Evolutionary conservation across 495 filamentous ascomycete genomes (phyloP), one percentile per base, ranked within the genome.

Genomic region (Daldinia decipiens): DNA sequence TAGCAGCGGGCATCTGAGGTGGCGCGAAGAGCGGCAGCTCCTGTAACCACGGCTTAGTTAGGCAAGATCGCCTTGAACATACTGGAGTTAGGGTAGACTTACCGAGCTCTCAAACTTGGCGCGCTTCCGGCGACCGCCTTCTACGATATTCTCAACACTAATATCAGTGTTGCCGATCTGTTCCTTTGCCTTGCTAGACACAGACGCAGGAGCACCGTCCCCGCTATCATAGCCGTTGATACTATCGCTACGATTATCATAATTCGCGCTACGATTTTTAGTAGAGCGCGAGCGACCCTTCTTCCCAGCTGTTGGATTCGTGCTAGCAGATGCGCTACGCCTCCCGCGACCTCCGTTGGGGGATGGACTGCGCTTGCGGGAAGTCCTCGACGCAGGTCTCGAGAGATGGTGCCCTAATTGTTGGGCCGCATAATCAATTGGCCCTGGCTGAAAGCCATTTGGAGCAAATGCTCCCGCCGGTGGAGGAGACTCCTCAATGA

Each of bases 101-200:
- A 98, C 94, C 71, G 94, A 97, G 81, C 94, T 98, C 72, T 97
- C 93, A 78, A 99, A 99, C 82, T 97, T 97, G 68, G 95, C 92
- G 76, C 93, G 88, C 85, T 99, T 98, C 69, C 95, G 88, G 79
- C 95, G 89, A 70, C 93, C 93, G 74, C 96, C 95, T 80, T 98
- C 94, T 61, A 99, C 91, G 80, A 99, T 98, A 75, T 99, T 99
- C 64, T 97, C 93, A 70, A 97, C 86, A 79, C 94, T 98, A 75
- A 99, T 99, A 63, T 98, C 95, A 4, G 95, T 94, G 76, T 92
- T 96, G n/a, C 90, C 92, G 63, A 96, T 84, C 56, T 91, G 89
- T 74, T 98, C 94, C 75, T 89, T 92, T 68, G 87, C 84, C 71
- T 88, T 91, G 67, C 90, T 89, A 60, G 92, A 91, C 13, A 89